Percentiles rank a stretch among this genome's conserved stretches.
These are phyloP conservation scores for Aspergillus quadrilineatus DNA, from an alignment of 2,329 filamentous ascomycete genomes.

Conservation along the genomic window DNA sequence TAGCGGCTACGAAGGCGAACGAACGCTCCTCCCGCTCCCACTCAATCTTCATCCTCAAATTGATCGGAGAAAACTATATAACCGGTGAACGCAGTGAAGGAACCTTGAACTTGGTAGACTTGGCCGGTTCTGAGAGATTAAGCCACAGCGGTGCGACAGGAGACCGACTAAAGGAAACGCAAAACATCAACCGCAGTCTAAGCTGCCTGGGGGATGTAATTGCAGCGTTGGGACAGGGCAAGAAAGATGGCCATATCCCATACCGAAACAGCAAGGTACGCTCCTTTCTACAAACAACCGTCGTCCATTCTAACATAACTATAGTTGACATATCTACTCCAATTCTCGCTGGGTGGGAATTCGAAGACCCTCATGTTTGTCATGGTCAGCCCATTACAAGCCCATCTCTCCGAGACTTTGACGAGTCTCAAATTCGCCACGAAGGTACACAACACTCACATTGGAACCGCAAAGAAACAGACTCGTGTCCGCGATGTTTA, in stretches of 20 bases:
- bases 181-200: conserved; percentile 94
- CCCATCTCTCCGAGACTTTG: conserved; percentile 86
- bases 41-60: conserved; percentile 86
- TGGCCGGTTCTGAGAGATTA: conserved; percentile 88
- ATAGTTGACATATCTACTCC: conserved; percentile 84
- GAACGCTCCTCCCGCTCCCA: conserved; percentile 92
- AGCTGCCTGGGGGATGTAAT: conserved; percentile 94
- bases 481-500: conserved; percentile 38
- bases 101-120: conserved; percentile 90
- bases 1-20: conserved; percentile 96
- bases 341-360: conserved; percentile 92
- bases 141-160: conserved; percentile 85
- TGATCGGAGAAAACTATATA: conserved; percentile 65
- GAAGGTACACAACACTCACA: conserved; percentile 86
- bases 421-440: conserved; percentile 95
- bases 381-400: conserved; percentile 91
- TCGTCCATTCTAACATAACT: conserved; percentile 21
- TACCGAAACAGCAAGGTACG: conserved; percentile 90
- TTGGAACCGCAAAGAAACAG: conserved; percentile 71
- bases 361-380: conserved; percentile 99
- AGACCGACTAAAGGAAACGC: conserved; percentile 86
- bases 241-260: conserved; percentile 75
- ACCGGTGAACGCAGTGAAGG: conserved; percentile 86
- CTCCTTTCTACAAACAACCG: background rate
- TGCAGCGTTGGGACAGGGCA: conserved; percentile 81